Percentiles rank a stretch among this genome's conserved stretches.
These are phyloP conservation scores for Kodamaea kaohsiungensis DNA, from an alignment of 805 yeast genomes.

Conservation along the genomic window DNA sequence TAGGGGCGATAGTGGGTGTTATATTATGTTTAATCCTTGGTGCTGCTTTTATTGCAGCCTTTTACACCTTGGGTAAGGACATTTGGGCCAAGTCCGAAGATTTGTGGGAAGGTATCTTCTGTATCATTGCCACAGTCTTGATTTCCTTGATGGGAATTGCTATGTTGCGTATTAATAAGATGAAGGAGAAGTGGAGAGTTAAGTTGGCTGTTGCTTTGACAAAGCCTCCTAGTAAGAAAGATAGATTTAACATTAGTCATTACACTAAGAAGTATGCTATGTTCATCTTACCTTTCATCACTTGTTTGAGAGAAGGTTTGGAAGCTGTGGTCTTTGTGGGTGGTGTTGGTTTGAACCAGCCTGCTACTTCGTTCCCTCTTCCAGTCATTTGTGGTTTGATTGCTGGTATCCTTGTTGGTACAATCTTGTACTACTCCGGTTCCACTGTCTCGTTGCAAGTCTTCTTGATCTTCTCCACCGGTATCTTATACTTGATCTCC, in stretches of 20 bases:
- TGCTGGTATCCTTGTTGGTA: constrained; percentile 24
- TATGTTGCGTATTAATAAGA: constrained; percentile 30
- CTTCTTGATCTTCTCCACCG: constrained; percentile 26
- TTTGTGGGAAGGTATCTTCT: constrained; percentile 28
- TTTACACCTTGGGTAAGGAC: constrained; percentile 22
- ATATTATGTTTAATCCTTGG: constrained; percentile 23
- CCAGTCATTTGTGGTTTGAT: constrained; percentile 25
- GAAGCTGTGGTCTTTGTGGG: constrained; percentile 97
- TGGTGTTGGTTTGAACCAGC: constrained; percentile 73
- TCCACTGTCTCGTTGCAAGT: constrained; percentile 23
- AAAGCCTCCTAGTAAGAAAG: constrained; percentile 16
- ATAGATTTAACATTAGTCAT: constrained; percentile 47
- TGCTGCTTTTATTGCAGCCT: constrained; percentile 24
- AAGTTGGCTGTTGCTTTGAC: constrained; percentile 28
- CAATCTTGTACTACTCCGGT: constrained; percentile 24
- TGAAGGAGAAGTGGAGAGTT: constrained; percentile 32
- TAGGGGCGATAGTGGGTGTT: constrained; percentile 23
- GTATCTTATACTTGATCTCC: constrained; percentile 25
- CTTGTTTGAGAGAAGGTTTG: constrained; percentile 93
- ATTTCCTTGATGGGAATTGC: constrained; percentile 29
- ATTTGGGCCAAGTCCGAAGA: constrained; percentile 26
- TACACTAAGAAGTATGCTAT: constrained; percentile 75
- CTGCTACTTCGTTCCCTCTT: constrained; percentile 27
- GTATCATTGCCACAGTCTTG: constrained; percentile 25
- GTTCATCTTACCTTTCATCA: constrained; percentile 87